A percentile compares a stretch with the other conserved stretches of the same genome.
These are phyloP conservation scores for Lecanicillium sp. DNA, from an alignment of 2,329 filamentous ascomycete genomes.

Conservation along the genomic window DNA sequence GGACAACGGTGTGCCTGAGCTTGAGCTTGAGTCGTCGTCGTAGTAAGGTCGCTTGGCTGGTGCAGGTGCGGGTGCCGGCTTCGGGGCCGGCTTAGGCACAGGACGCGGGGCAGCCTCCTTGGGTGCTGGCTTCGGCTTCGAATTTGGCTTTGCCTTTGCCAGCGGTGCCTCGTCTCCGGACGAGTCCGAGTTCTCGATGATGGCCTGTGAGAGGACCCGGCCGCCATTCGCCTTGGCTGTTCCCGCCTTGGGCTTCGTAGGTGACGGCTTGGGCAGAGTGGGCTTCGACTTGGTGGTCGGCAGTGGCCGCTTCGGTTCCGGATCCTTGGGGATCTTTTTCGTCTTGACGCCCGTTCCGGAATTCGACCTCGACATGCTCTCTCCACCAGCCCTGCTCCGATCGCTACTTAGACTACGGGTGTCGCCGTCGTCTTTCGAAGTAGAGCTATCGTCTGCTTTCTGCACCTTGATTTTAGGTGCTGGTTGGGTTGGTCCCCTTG, in stretches of 20 bases:
- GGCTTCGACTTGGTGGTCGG: constrained; percentile 30
- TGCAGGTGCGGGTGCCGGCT: constrained; percentile 28
- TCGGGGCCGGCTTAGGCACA: constrained; percentile 25
- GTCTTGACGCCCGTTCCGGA: constrained; percentile 48
- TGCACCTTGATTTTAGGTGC: constrained; percentile 45
- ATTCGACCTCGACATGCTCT: constrained; percentile 42
- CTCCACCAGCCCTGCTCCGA: constrained; percentile 28
- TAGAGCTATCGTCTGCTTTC: constrained; percentile 43
- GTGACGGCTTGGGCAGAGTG: constrained; percentile 32
- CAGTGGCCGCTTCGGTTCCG: constrained; percentile 51
- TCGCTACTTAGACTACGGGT: constrained; percentile 24
- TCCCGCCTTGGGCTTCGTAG: constrained; percentile 35
- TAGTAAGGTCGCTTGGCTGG: constrained; percentile 47
- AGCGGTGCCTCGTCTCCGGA: constrained; percentile 43
- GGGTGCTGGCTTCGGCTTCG: constrained; percentile 15
- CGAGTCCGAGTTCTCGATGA: constrained; percentile 50
- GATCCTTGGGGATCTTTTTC: constrained; percentile 53
- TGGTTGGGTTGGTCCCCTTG: constrained; percentile 42
- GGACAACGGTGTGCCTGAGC: constrained; percentile 51
- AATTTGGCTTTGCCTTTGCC: constrained; percentile 21
- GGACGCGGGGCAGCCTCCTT: constrained; percentile 14
- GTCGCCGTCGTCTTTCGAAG: constrained; percentile 33
- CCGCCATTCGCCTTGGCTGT: constrained; percentile 32
- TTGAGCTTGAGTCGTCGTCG: constrained; percentile 53
- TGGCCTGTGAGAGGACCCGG: constrained; percentile 48